Conservation (phyloP, 805 yeast genomes). For the Alloascoidea hylecoeti region DNA sequence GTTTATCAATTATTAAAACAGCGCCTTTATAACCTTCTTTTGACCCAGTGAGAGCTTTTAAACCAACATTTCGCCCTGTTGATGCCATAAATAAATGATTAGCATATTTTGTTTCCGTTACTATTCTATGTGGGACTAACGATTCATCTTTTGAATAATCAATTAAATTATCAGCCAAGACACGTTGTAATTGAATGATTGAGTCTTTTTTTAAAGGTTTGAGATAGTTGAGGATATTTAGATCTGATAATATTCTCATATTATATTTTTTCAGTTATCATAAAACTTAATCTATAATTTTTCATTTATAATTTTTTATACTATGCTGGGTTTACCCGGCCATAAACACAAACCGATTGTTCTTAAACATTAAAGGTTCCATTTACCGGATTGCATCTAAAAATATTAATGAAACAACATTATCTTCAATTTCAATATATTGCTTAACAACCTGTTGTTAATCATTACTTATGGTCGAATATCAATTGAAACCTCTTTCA, state of each 20-base stretch:
- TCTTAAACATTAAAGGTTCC: no score
- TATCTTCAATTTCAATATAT: no score
- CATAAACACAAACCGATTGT: no score
- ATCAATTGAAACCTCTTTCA: no score
- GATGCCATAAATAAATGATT: conserved; percentile 56
- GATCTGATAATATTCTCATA: background rate
- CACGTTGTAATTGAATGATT: background rate
- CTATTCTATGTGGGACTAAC: conserved; percentile 41
- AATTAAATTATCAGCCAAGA: background rate
- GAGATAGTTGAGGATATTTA: background rate
- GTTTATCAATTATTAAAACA: conserved; percentile 33
- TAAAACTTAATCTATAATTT: no score
- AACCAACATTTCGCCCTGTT: conserved; percentile 38
- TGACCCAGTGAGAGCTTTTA: conserved; percentile 47
- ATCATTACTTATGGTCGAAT: no score
- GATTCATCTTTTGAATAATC: conserved; percentile 20
- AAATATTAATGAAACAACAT: no score
- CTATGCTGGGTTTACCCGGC: no score
- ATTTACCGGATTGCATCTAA: no score
- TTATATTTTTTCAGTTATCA: no score
- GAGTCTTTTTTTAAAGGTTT: background rate
- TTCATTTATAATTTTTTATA: no score
- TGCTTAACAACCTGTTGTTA: no score
- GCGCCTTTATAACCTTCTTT: conserved; percentile 45
- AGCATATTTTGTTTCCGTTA: conserved; percentile 23